phyloP scores from a whole-genome alignment of 805 yeast species.

The Komagataella pseudopastoris region DNA sequence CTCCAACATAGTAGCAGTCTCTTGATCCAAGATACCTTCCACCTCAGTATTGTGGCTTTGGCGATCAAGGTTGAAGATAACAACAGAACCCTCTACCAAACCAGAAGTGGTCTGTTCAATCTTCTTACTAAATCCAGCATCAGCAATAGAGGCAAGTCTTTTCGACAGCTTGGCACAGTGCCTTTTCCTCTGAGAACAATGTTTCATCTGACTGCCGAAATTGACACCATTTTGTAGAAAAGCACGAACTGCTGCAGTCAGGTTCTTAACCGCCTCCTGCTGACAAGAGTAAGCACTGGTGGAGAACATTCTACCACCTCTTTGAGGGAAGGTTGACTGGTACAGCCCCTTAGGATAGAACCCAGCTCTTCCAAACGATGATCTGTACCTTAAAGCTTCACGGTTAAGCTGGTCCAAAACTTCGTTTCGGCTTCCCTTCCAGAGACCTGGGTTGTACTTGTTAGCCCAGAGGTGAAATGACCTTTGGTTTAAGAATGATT shows the following conservation, averaged over 20 bases:
- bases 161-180: neutral
- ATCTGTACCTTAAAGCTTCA: slow-evolving; percentile 4
- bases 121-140: slow-evolving; percentile 14
- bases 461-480: neutral
- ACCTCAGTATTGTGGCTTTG: slow-evolving; percentile 24
- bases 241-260: slow-evolving; percentile 34
- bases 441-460: neutral
- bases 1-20: slow-evolving; percentile 24
- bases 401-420: neutral
- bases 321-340: slow-evolving; percentile 20
- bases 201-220: slow-evolving; percentile 10
- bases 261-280: slow-evolving; percentile 43
- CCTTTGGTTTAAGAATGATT: slow-evolving; percentile 10
- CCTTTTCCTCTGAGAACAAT: slow-evolving; percentile 8
- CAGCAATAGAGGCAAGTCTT: slow-evolving; percentile 9
- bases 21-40: slow-evolving; percentile 29
- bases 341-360: slow-evolving; percentile 18
- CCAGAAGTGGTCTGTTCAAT: slow-evolving; percentile 15
- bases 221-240: slow-evolving; percentile 19
- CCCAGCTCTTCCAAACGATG: slow-evolving; percentile 4
- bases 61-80: slow-evolving; percentile 36
- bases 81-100: slow-evolving; percentile 29
- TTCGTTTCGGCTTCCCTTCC: neutral
- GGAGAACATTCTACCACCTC: slow-evolving; percentile 21
- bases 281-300: slow-evolving; percentile 22